Conservation (phyloP, 176 grass and related monocot species). For the Paspalum vaginatum region DNA sequence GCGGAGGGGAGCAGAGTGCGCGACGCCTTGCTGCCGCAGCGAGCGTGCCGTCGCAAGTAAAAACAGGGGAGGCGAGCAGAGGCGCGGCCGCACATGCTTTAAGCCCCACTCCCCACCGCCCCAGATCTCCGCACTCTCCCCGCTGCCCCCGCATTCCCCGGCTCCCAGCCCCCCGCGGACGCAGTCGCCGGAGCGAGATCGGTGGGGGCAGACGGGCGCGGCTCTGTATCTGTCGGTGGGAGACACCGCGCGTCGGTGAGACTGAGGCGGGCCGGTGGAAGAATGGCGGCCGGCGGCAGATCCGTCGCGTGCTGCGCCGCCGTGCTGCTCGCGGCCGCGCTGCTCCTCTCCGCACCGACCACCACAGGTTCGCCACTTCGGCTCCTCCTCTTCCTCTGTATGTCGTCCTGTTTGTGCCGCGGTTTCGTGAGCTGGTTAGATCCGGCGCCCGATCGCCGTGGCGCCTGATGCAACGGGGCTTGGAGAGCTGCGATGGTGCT, state of each 20-base stretch:
- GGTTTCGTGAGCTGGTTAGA: not conserved
- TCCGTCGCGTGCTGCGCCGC: conserved; percentile 50
- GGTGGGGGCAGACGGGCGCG: not conserved
- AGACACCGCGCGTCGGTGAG: conserved; percentile 24
- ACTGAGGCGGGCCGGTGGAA: conserved; percentile 3
- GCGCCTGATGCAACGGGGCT: not conserved
- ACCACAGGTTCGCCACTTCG: conserved; percentile 52
- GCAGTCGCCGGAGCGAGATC: conserved; percentile 19
- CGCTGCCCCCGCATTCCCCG: not conserved
- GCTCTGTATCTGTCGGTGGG: not conserved
- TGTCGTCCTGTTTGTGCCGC: not conserved
- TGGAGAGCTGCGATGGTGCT: not conserved
- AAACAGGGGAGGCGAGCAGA: conserved; percentile 39
- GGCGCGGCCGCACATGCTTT: conserved; percentile 46
- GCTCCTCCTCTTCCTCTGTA: not conserved
- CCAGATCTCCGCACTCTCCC: conserved; percentile 21
- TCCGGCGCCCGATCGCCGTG: conserved; percentile 35
- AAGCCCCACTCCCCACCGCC: conserved; percentile 42
- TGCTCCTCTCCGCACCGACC: conserved; percentile 51
- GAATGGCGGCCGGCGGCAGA: conserved; percentile 51
- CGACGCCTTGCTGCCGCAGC: conserved; percentile 31
- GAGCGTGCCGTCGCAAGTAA: conserved; percentile 36
- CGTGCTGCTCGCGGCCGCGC: conserved; percentile 43
- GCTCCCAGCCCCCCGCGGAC: not conserved
- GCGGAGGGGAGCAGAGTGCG: not conserved